These are phyloP conservation scores for Coffea humblotiana DNA, from an alignment of 305 asterid genomes.

Conservation along the genomic window DNA sequence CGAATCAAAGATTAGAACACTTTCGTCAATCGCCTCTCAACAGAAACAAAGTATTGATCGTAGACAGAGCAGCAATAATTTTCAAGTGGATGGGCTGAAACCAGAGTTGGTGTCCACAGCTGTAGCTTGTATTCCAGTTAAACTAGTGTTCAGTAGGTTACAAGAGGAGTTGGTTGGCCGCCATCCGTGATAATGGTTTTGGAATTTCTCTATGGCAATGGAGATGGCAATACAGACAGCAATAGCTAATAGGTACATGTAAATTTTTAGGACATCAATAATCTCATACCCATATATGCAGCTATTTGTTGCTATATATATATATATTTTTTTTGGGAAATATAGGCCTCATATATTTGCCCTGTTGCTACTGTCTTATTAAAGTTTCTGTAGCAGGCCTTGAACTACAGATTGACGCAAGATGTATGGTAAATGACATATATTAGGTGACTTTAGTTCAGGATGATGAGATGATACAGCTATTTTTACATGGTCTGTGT, in stretches of 20 bases:
- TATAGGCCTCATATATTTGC: not conserved
- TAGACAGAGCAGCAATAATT: slow-evolving; percentile 29
- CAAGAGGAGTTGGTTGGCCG: slow-evolving; percentile 76
- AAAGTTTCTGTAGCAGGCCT: slow-evolving; percentile 14
- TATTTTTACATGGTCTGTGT: not conserved
- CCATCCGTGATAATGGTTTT: slow-evolving; percentile 39
- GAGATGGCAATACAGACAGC: slow-evolving; percentile 32
- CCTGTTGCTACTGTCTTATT: not conserved
- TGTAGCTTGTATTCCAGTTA: slow-evolving; percentile 89
- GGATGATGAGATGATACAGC: not conserved
- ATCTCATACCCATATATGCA: slow-evolving; percentile 19
- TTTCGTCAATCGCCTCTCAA: slow-evolving; percentile 67
- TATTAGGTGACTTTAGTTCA: not conserved
- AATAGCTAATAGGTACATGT: slow-evolving; percentile 46
- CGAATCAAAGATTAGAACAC: slow-evolving; percentile 66
- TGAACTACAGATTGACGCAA: not conserved
- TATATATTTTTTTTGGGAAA: not conserved
- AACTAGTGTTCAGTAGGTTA: slow-evolving; percentile 87
- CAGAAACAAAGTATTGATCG: slow-evolving; percentile 41
- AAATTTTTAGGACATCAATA: slow-evolving; percentile 58
- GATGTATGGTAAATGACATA: not conserved
- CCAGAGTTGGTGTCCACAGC: slow-evolving; percentile 42
- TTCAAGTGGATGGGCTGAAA: slow-evolving; percentile 48
- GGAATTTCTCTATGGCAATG: slow-evolving; percentile 1
- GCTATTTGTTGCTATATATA: not conserved